Evolutionary conservation across 2,329 filamentous ascomycete genomes (phyloP).

Genomic region (Pezicula neosporulosa): DNA sequence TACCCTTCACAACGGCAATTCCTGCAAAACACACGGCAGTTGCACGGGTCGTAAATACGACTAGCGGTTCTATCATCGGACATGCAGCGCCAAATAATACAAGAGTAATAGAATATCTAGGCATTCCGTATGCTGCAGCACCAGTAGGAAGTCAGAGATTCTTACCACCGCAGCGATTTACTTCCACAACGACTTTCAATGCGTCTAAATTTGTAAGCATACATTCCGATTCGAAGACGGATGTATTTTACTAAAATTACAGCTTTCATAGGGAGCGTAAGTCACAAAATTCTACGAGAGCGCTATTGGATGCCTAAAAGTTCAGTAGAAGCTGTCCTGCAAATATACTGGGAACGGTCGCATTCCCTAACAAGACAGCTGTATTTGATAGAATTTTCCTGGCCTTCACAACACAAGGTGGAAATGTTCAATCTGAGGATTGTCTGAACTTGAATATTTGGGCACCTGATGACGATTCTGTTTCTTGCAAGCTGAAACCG

Average conservation of each 20-base stretch:
- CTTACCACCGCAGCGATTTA: slow-evolving; percentile 3
- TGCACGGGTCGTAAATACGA: neutral
- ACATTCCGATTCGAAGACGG: neutral
- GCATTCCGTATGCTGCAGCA: slow-evolving; percentile 6
- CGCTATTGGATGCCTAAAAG: neutral
- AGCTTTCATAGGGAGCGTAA: neutral
- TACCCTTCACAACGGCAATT: neutral
- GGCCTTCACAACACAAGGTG: slow-evolving; percentile 6
- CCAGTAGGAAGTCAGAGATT: slow-evolving; percentile 4
- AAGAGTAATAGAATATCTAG: slow-evolving; percentile 5
- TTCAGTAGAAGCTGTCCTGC: slow-evolving; percentile 3
- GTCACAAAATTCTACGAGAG: neutral
- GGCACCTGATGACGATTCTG: slow-evolving; percentile 7
- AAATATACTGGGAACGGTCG: slow-evolving; percentile 4
- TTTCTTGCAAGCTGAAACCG: slow-evolving; percentile 5
- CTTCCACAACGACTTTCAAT: neutral
- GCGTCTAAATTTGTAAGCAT: slow-evolving; percentile 2
- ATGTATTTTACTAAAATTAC: neutral
- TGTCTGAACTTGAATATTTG: slow-evolving; percentile 31
- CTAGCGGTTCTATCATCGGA: slow-evolving; percentile 3
- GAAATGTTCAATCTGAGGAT: slow-evolving; percentile 22
- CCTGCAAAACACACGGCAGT: neutral
- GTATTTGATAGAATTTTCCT: slow-evolving; percentile 7
- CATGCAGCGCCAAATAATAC: slow-evolving; percentile 3
- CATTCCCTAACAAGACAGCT: slow-evolving; percentile 8